Percentiles rank a stretch among this genome's conserved stretches.
phyloP scores from a whole-genome alignment of 78 protist genomes.

The Dictyostelium discoideum region DNA sequence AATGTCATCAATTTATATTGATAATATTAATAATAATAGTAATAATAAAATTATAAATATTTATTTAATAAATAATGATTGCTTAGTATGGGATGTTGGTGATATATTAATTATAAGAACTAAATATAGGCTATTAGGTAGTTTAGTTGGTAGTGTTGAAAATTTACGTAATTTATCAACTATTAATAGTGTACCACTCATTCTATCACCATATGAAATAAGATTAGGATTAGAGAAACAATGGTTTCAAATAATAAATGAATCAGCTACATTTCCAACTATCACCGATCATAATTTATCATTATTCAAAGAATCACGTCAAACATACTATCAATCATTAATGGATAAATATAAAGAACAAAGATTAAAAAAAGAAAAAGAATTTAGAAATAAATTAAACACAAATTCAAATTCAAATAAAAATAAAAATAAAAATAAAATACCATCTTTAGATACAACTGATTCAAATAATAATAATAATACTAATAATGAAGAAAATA shows the following conservation, averaged over 20 bases:
- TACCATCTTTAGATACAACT: neutral
- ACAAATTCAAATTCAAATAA: too few species aligned
- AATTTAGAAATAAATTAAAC: slow-evolving; percentile 26
- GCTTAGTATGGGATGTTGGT: slow-evolving; percentile 50
- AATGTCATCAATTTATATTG: too few species aligned
- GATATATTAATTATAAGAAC: slow-evolving; percentile 21
- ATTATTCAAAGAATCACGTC: neutral
- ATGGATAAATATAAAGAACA: neutral
- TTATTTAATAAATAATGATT: slow-evolving; percentile 6
- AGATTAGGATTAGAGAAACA: slow-evolving; percentile 34
- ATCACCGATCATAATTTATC: neutral
- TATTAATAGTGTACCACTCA: slow-evolving; percentile 24
- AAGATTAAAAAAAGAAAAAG: slow-evolving; percentile 35
- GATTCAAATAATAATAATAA: neutral
- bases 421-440: neutral
- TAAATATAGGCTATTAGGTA: slow-evolving; percentile 31
- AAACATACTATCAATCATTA: neutral
- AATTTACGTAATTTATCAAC: neutral
- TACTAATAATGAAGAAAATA: too few species aligned
- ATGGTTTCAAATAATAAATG: slow-evolving; percentile 43
- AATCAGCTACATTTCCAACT: neutral
- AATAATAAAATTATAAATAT: neutral
- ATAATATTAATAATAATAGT: neutral
- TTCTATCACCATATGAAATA: slow-evolving; percentile 36
- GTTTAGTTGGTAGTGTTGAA: slow-evolving; percentile 24